phyloP scores from a whole-genome alignment of 2,329 filamentous ascomycete genomes.

The Microdochium bolleyi region DNA sequence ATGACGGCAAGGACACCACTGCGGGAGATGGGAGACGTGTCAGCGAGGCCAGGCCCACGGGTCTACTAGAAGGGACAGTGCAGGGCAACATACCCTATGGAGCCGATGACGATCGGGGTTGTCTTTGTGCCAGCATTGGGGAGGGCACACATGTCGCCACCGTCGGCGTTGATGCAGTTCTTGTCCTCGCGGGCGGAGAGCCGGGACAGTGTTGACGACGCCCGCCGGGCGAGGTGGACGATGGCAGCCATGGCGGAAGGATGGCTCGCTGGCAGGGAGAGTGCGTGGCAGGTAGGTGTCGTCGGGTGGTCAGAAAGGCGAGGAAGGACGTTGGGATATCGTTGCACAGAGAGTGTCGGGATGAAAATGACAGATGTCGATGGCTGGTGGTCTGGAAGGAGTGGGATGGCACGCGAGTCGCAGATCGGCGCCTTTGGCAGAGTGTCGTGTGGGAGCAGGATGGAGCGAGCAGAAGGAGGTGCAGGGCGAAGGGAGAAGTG shows the following conservation, averaged over 20 bases:
- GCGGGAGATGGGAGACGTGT: neutral
- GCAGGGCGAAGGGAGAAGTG: no score
- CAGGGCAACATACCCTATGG: neutral
- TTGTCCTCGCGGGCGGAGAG: neutral
- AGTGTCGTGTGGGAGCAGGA: no score
- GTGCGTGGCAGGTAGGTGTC: neutral
- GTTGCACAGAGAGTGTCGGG: no score
- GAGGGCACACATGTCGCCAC: neutral
- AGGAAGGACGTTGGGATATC: no score
- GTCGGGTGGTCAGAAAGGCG: no score
- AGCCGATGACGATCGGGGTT: neutral
- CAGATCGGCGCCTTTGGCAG: no score
- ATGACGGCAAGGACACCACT: neutral
- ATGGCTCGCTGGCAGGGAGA: neutral
- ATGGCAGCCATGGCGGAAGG: neutral
- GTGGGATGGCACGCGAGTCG: no score
- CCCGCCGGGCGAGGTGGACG: neutral
- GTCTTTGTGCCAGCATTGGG: neutral
- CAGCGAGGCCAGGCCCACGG: no score
- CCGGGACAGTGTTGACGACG: neutral
- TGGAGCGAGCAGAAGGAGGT: no score
- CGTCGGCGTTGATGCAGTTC: neutral
- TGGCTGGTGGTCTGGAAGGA: no score
- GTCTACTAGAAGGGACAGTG: neutral
- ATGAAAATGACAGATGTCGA: no score